Percentiles rank a stretch among this genome's conserved stretches.
Evolutionary conservation across 192 early-diverging fungal species (phyloP).

Genomic region (Cetraspora pellucida): DNA sequence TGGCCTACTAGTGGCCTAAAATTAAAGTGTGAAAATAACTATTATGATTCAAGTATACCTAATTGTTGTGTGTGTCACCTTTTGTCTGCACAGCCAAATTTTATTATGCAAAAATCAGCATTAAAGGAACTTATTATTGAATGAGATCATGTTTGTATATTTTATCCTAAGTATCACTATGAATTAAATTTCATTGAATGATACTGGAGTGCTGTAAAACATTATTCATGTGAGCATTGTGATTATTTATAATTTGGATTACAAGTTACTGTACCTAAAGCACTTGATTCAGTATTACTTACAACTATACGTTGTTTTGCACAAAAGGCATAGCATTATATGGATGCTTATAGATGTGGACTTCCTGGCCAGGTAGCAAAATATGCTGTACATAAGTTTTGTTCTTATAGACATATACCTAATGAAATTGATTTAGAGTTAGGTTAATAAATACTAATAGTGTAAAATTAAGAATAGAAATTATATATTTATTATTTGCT

Average conservation of each 20-base stretch:
- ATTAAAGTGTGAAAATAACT: slow-evolving; percentile 15
- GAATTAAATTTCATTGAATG: slow-evolving; percentile 40
- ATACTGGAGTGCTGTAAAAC: slow-evolving; percentile 39
- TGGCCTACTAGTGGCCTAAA: background rate
- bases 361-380: slow-evolving; percentile 27
- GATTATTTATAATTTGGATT: slow-evolving; percentile 38
- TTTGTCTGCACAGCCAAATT: slow-evolving; percentile 33
- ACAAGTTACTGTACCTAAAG: slow-evolving; percentile 30
- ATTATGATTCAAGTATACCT: background rate
- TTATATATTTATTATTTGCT: no score
- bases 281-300: slow-evolving; percentile 33
- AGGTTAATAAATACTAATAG: no score
- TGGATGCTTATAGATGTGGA: slow-evolving; percentile 34
- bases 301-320: slow-evolving; percentile 29
- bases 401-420: slow-evolving; percentile 32
- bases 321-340: slow-evolving; percentile 32
- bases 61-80: slow-evolving; percentile 32
- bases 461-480: no score
- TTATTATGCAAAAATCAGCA: slow-evolving; percentile 12
- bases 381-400: slow-evolving; percentile 34
- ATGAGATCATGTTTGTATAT: slow-evolving; percentile 32
- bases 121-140: slow-evolving; percentile 31
- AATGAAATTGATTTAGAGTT: no score
- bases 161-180: slow-evolving; percentile 39
- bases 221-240: slow-evolving; percentile 34